phyloP scores from a whole-genome alignment of 2,329 filamentous ascomycete genomes.

The Pseudogymnoascus sp. region DNA sequence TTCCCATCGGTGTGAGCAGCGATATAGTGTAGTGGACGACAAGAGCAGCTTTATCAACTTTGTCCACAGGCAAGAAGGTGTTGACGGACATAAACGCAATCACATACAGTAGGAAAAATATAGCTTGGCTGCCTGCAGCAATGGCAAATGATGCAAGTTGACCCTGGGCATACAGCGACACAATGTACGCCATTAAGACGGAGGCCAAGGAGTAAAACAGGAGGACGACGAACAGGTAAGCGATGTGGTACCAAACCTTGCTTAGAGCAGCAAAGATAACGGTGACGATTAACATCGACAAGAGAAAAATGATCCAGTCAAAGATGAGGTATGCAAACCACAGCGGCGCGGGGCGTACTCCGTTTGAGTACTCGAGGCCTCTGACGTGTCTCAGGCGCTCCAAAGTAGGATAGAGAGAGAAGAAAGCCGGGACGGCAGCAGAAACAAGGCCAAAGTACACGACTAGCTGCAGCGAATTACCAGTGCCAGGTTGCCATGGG shows the following conservation, averaged over 20 bases:
- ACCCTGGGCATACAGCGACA: conserved; percentile 72
- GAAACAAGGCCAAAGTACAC: conserved; percentile 77
- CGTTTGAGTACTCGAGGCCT: conserved; percentile 85
- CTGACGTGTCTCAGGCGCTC: conserved; percentile 75
- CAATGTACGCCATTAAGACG: conserved; percentile 68
- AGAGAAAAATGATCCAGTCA: conserved; percentile 68
- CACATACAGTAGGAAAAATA: conserved; percentile 64
- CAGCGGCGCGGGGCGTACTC: conserved; percentile 71
- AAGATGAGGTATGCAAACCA: conserved; percentile 80
- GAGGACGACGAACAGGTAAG: conserved; percentile 76
- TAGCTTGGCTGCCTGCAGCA: conserved; percentile 67
- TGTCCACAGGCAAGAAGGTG: conserved; percentile 64
- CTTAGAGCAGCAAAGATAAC: conserved; percentile 60
- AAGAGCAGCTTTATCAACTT: conserved; percentile 59
- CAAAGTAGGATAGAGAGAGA: conserved; percentile 79
- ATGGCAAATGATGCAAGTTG: conserved; percentile 82
- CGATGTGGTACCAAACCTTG: conserved; percentile 67
- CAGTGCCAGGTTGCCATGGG: conserved; percentile 61
- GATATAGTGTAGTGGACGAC: conserved; percentile 71
- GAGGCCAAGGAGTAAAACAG: conserved; percentile 75
- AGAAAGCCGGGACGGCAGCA: conserved; percentile 75
- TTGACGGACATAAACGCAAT: conserved; percentile 65
- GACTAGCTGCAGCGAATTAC: conserved; percentile 69
- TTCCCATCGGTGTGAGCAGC: conserved; percentile 68
- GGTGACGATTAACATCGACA: conserved; percentile 58